Percentiles rank a stretch among this genome's conserved stretches.
Evolutionary conservation across 1,284 basidiomycete genomes (phyloP).

Genomic region (Puccinia hordei): DNA sequence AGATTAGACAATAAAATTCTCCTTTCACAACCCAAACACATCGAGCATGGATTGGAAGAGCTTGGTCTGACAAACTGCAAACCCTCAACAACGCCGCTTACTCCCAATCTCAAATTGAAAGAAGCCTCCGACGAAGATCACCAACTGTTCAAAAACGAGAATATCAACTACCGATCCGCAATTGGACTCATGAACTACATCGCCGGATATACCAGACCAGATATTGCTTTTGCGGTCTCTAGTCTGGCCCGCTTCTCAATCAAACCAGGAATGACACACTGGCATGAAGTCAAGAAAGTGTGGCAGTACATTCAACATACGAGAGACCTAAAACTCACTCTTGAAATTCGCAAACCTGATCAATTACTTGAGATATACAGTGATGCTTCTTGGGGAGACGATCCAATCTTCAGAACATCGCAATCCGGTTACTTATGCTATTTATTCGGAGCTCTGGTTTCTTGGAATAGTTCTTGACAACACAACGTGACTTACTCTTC

Average conservation of each 20-base stretch:
- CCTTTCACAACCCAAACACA: background rate
- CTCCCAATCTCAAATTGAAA: too few species aligned
- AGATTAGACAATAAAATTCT: background rate
- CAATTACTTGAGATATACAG: background rate
- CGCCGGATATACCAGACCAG: background rate
- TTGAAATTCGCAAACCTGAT: background rate
- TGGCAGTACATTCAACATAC: slow-evolving; percentile 10
- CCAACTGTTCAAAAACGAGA: too few species aligned
- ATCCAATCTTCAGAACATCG: too few species aligned
- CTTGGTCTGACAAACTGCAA: too few species aligned
- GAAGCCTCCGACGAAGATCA: too few species aligned
- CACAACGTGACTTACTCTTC: too few species aligned
- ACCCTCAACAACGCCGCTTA: too few species aligned
- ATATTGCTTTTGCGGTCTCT: slow-evolving; percentile 3
- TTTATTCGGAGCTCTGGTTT: too few species aligned
- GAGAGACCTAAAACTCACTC: background rate
- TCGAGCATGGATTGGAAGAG: too few species aligned
- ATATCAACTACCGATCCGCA: background rate
- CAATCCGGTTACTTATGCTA: too few species aligned
- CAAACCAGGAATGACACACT: slow-evolving; percentile 14
- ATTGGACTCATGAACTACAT: slow-evolving; percentile 16
- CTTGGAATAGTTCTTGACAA: too few species aligned
- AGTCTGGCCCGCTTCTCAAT: background rate
- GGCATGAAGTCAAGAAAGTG: background rate
- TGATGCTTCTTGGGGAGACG: too few species aligned